A percentile compares a stretch with the other conserved stretches of the same genome.
These are phyloP conservation scores for Arabis alpina DNA, from an alignment of 345 rosid genomes.

Conservation along the genomic window DNA sequence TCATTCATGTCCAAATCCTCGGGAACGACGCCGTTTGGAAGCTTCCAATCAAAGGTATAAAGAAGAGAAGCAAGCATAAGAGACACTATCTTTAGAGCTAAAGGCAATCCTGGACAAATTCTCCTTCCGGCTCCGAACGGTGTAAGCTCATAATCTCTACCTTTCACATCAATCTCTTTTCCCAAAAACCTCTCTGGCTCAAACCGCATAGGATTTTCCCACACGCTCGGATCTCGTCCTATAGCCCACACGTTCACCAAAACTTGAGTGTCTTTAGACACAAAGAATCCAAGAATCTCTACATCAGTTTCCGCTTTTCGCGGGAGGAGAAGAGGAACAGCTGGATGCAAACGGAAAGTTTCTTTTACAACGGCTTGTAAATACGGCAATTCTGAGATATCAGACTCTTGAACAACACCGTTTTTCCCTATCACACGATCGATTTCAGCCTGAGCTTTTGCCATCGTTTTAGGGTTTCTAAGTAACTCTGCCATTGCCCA, in stretches of 20 bases:
- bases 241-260: slow-evolving; percentile 47
- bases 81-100: slow-evolving; percentile 49
- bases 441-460: slow-evolving; percentile 38
- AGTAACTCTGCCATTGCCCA: slow-evolving; percentile 47
- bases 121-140: slow-evolving; percentile 40
- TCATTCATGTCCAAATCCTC: slow-evolving; percentile 51
- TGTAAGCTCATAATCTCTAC: slow-evolving; percentile 38
- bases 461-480: slow-evolving; percentile 11
- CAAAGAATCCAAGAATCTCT: slow-evolving; percentile 34
- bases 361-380: slow-evolving; percentile 50
- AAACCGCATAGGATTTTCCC: slow-evolving; percentile 42
- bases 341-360: slow-evolving; percentile 52
- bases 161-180: slow-evolving; percentile 35
- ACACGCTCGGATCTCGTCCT: slow-evolving; percentile 44
- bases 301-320: slow-evolving; percentile 38
- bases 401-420: slow-evolving; percentile 38
- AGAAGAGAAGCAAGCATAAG: slow-evolving; percentile 52
- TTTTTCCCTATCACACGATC: slow-evolving; percentile 41
- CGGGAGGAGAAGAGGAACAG: slow-evolving; percentile 49
- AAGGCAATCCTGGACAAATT: slow-evolving; percentile 43
- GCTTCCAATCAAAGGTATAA: slow-evolving; percentile 53
- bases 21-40: slow-evolving; percentile 37
- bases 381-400: slow-evolving; percentile 38
- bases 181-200: slow-evolving; percentile 44
- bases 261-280: slow-evolving; percentile 47